Base-by-base conservation (phyloP, 139 green algal genomes). In the Spirogloea muscicola region DNA sequence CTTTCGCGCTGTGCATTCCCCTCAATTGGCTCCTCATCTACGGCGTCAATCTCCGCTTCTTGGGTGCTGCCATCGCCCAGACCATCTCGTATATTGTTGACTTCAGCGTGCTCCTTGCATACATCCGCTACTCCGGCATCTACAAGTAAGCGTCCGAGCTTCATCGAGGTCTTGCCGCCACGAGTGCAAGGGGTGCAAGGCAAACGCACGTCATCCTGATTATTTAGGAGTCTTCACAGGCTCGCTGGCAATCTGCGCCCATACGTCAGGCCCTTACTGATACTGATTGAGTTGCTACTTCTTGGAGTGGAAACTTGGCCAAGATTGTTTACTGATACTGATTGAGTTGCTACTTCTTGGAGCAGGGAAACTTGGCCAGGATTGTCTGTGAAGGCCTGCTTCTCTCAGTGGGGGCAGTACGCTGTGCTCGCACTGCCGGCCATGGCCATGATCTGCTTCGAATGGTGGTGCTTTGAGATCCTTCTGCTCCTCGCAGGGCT, bases 401-500 rank as follows among this genome's bases (percentile, higher is more conserved):
- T n/a, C n/a, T n/a, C n/a, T n/a, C n/a, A n/a, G n/a, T n/a, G n/a
- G n/a, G n/a, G n/a, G n/a, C n/a, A n/a, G n/a, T n/a, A n/a, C n/a
- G n/a, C n/a, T n/a, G n/a, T n/a, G n/a, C 33, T 80, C 1, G 3
- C 69, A 16, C 46, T 78, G 0, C 62, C 69, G 2, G 43, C 71
- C n/a, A 42, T n/a, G 31, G 59, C 42, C 31, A 61, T 37, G 18
- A 63, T 78, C 31, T 57, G 71, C 60, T 44, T 79, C 16, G 71
- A 79, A 38, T 77, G 36, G 36, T 79, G 71, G 71, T 79, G 63
- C 71, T 79, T 66, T 41, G 71, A 79, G 46, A 66, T 79, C 31
- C 29, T 64, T 10, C n/a, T 79, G 13, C 34, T 79, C 48, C 49
- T 79, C 9, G 71, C 71, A 18, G 71, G 71, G 29, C 49, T 79